Evolutionary conservation across 805 yeast genomes (phyloP), one percentile per base, ranked within the genome.

Genomic region (Candida incommunis): DNA sequence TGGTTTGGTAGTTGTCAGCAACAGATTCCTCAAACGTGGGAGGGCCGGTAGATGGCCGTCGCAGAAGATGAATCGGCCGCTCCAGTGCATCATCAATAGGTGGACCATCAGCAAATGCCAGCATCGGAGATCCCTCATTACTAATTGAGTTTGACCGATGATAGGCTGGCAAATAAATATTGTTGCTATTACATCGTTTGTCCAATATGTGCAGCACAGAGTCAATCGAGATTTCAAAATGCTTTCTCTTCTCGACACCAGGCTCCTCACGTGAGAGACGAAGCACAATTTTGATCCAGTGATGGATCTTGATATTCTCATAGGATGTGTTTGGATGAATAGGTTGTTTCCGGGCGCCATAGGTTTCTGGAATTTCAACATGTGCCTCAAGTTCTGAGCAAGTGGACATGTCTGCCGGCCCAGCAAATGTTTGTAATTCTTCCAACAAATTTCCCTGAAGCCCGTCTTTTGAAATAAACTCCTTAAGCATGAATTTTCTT

Each of bases 151-250:
- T 4, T 66, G 59, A 27, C 51, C 61, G 45, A 49, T 56, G 41
- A 51, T 67, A 67, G 9, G 59, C 60, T 2, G 71, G 71, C 22
- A 67, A 56, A n/a, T 57, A 53, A 41, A 59, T 52, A 41, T 62
- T 61, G 2, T 57, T 57, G 23, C 48, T 43, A 2, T 67, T 65
- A 50, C 95, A 85, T 42, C 75, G 64, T 4, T 80, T 76, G 42
- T 88, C 78, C 43, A 88, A 65, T 3, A 92, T 69, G 55, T 83
- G 94, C 48, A 92, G 78, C 2, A 98, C 98, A 2, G 96, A 84
- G 62, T 92, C 99, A 46, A 92, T 90, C 47, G 86, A 79, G 41
- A 92, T 83, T 65, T 92, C 99, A 59, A 82, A 92, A 58, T 87
- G 96, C 59, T 88, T 92, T 41, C 94, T 69, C 57, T 84, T 84